A percentile compares a stretch with the other conserved stretches of the same genome.
Conservation (phyloP, 1,284 basidiomycete genomes). For the Ganoderma leucocontextum region DNA sequence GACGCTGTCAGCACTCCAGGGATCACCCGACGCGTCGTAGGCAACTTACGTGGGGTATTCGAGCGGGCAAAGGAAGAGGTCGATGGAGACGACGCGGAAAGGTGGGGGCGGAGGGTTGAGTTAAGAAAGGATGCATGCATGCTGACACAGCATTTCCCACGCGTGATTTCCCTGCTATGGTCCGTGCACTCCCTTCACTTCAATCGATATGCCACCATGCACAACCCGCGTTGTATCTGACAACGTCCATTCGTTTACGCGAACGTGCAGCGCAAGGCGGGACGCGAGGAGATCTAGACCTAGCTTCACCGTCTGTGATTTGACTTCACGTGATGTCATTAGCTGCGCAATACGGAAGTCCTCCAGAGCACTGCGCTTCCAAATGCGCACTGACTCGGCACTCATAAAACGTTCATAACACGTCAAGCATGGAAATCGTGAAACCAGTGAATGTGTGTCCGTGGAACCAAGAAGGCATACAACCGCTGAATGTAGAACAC, state of each 20-base stretch:
- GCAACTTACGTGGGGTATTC: constrained; percentile 40
- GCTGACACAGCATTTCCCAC: constrained; percentile 46
- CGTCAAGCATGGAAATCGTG: no score
- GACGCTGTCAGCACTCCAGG: constrained; percentile 6
- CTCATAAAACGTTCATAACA: no score
- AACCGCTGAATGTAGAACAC: no score
- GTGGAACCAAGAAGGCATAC: no score
- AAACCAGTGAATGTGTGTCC: no score
- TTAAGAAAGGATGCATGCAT: constrained; percentile 38
- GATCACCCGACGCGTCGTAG: constrained; percentile 19
- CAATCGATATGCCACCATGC: constrained; percentile 19
- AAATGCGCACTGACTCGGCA: no score
- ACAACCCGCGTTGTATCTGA: constrained; percentile 22
- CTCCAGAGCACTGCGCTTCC: no score
- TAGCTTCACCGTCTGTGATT: no score
- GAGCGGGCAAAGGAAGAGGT: constrained; percentile 42
- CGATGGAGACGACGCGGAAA: constrained; percentile 42
- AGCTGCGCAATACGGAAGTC: neutral
- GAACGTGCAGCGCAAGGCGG: neutral
- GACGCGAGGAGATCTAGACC: neutral
- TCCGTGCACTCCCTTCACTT: constrained; percentile 32
- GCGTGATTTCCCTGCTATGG: constrained; percentile 19
- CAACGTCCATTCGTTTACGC: constrained; percentile 1
- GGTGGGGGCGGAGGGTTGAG: constrained; percentile 35
- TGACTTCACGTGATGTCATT: neutral